Conservation (phyloP, 2,329 filamentous ascomycete species). For the Fusarium secorum region DNA sequence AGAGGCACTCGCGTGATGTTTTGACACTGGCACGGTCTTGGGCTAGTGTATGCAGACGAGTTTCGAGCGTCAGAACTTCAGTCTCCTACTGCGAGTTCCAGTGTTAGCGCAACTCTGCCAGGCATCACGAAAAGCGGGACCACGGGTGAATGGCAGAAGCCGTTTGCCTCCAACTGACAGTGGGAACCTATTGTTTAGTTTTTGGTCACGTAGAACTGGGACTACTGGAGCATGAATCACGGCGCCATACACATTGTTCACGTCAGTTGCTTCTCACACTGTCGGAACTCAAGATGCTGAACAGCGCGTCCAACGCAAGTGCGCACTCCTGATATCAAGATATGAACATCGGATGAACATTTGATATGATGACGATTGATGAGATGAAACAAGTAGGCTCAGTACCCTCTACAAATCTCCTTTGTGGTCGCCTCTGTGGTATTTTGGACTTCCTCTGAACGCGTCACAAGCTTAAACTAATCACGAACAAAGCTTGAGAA, state of each 20-base stretch:
- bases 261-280: background rate
- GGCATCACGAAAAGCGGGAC: background rate
- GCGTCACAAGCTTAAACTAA: too few species aligned
- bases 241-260: background rate
- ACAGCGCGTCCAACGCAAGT: background rate
- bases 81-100: background rate
- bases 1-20: background rate
- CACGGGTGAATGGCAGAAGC: background rate
- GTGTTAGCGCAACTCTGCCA: too few species aligned
- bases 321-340: too few species aligned
- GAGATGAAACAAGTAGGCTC: background rate
- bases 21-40: background rate
- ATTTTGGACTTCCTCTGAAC: too few species aligned
- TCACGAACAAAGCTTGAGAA: background rate
- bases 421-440: fast-evolving
- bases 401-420: fast-evolving
- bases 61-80: background rate
- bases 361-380: too few species aligned
- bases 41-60: too few species aligned
- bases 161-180: background rate
- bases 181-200: background rate
- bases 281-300: background rate
- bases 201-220: background rate
- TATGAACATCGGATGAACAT: background rate
- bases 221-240: background rate